Evolutionary conservation across 768 basidiomycete species (phyloP).

Genomic region (Cystofilobasidium bisporidii): DNA sequence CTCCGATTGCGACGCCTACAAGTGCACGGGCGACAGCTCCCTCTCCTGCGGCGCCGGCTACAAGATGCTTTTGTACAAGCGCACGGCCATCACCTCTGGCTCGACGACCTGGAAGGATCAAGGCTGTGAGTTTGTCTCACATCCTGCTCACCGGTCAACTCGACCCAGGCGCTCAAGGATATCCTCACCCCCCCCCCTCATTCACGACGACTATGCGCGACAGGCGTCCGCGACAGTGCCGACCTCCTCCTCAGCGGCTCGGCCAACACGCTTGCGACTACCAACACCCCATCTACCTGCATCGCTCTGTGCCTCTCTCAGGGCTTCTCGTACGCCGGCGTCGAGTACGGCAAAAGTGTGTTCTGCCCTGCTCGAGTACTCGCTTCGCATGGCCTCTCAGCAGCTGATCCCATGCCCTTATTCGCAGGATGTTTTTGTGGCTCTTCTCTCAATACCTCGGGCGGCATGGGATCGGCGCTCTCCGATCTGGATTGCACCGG

Average conservation of each 20-base stretch:
- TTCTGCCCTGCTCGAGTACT: neutral
- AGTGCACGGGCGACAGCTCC: slow-evolving; percentile 5
- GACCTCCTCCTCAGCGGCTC: slow-evolving; percentile 10
- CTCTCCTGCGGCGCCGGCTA: neutral
- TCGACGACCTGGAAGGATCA: too few species aligned
- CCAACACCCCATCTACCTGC: slow-evolving; percentile 21
- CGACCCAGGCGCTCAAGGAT: too few species aligned
- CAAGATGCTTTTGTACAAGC: slow-evolving; percentile 15
- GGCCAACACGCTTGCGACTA: neutral
- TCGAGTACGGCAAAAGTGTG: slow-evolving; percentile 13
- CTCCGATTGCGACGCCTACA: neutral
- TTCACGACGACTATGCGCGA: too few species aligned
- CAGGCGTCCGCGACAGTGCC: neutral
- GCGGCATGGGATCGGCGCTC: neutral
- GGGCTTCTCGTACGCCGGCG: slow-evolving; percentile 23
- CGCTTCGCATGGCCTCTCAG: too few species aligned
- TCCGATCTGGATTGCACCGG: neutral
- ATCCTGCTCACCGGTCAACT: too few species aligned
- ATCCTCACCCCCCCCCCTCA: too few species aligned
- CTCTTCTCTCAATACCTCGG: neutral
- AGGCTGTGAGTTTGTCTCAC: too few species aligned
- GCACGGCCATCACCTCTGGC: too few species aligned
- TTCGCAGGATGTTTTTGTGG: neutral
- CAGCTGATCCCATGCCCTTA: too few species aligned
- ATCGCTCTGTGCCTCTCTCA: slow-evolving; percentile 8